Evolutionary conservation across 371 early-diverging fungal genomes (phyloP).

Genomic region (Saksenaea vasiformis): DNA sequence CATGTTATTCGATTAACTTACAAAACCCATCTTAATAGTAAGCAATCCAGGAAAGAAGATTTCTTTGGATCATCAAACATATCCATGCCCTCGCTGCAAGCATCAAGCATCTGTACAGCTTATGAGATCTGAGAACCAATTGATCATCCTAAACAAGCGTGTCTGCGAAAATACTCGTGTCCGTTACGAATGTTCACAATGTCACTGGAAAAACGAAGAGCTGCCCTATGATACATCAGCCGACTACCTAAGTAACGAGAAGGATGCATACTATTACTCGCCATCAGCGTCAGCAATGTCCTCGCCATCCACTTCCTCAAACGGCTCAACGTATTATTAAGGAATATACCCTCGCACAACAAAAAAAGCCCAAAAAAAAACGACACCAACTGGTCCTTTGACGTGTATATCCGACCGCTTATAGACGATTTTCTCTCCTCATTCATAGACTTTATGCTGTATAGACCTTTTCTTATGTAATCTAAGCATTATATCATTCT

Average conservation of each 20-base stretch:
- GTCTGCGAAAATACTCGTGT: constrained; percentile 35
- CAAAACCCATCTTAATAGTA: not conserved
- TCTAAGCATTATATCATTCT: not conserved
- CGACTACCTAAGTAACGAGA: constrained; percentile 16
- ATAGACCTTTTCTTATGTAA: constrained; percentile 1
- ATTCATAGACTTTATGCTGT: not conserved
- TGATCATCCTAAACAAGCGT: constrained; percentile 34
- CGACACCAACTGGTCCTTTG: not conserved
- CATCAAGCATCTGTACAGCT: constrained; percentile 34
- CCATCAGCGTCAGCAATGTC: not conserved
- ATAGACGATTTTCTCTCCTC: not conserved
- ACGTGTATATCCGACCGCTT: not conserved
- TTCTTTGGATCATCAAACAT: constrained; percentile 37
- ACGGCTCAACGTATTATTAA: not conserved
- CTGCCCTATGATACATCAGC: constrained; percentile 28
- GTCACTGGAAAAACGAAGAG: constrained; percentile 43
- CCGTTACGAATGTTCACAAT: constrained; percentile 42
- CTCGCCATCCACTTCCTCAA: not conserved
- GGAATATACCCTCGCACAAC: not conserved
- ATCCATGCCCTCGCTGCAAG: constrained; percentile 40
- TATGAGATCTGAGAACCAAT: constrained; percentile 37
- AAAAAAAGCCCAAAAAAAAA: too few relatives aligned
- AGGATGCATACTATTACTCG: not conserved
- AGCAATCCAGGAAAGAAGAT: constrained; percentile 36
- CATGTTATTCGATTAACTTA: too few relatives aligned